Evolutionary conservation across 2,329 filamentous ascomycete species (phyloP).

Genomic region (Neophaeococcomyces mojaviensis): DNA sequence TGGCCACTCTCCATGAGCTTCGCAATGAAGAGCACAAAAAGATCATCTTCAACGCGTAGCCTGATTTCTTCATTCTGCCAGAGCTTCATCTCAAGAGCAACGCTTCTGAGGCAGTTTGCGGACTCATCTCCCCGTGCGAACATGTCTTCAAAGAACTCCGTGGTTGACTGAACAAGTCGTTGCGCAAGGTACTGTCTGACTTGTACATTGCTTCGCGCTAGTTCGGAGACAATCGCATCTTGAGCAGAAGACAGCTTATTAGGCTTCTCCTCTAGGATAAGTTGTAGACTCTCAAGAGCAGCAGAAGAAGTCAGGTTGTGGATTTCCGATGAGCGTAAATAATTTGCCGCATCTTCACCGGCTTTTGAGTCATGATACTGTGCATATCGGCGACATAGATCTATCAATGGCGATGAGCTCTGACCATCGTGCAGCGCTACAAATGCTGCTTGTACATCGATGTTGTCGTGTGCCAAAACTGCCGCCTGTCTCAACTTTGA

Average conservation of each 20-base stretch:
- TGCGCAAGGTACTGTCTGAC: slow-evolving; percentile 38
- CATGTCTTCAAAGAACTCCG: slow-evolving; percentile 42
- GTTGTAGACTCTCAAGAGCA: slow-evolving; percentile 36
- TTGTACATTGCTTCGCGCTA: slow-evolving; percentile 36
- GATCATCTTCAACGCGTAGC: slow-evolving; percentile 38
- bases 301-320: slow-evolving; percentile 33
- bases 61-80: slow-evolving; percentile 37
- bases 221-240: slow-evolving; percentile 40
- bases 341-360: slow-evolving; percentile 37
- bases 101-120: slow-evolving; percentile 39
- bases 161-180: slow-evolving; percentile 37
- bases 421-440: slow-evolving; percentile 35
- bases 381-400: slow-evolving; percentile 38
- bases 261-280: slow-evolving; percentile 33
- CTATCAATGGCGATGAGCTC: slow-evolving; percentile 30
- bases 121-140: slow-evolving; percentile 42
- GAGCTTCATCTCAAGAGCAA: slow-evolving; percentile 38
- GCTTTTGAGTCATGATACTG: slow-evolving; percentile 35
- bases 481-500: slow-evolving; percentile 43
- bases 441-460: slow-evolving; percentile 39
- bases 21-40: slow-evolving; percentile 64
- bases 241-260: slow-evolving; percentile 32
- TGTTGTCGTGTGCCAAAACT: slow-evolving; percentile 38
- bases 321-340: slow-evolving; percentile 37
- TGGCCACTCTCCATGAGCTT: slow-evolving; percentile 85